Conservation (phyloP, 2,329 filamentous ascomycete species). For the Pseudocercospora ulei region DNA sequence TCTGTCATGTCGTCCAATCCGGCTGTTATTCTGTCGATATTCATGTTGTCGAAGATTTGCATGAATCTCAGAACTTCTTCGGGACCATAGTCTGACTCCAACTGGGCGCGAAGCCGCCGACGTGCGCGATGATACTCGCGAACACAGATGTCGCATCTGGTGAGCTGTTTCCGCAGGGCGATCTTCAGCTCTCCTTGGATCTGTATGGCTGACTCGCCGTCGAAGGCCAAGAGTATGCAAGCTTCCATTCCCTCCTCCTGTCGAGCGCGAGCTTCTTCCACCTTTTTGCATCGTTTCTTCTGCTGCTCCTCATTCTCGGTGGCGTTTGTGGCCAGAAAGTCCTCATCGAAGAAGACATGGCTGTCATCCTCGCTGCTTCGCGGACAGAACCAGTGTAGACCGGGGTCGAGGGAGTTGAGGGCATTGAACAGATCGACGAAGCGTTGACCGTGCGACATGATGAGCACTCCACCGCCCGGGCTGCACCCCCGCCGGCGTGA, state of each 20-base stretch:
- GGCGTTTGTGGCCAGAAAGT: constrained; percentile 29
- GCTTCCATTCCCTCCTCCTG: constrained; percentile 38
- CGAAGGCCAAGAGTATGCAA: constrained; percentile 42
- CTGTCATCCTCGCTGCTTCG: constrained; percentile 34
- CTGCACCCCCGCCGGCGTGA: not conserved
- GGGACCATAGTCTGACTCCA: constrained; percentile 39
- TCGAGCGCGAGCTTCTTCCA: constrained; percentile 36
- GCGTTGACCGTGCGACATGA: constrained; percentile 18
- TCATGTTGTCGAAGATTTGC: constrained; percentile 39
- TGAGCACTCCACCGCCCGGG: no score
- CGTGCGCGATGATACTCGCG: constrained; percentile 42
- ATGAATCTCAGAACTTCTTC: constrained; percentile 41
- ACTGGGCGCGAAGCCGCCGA: constrained; percentile 35
- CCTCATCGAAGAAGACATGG: constrained; percentile 40
- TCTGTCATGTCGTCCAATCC: constrained; percentile 39
- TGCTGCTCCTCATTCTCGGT: constrained; percentile 28
- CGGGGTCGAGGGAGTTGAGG: constrained; percentile 30
- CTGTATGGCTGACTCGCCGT: constrained; percentile 38
- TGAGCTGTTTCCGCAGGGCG: constrained; percentile 38
- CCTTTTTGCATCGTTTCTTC: constrained; percentile 25
- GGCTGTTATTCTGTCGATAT: constrained; percentile 38
- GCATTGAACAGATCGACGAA: constrained; percentile 22
- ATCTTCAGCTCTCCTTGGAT: constrained; percentile 37
- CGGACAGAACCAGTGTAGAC: constrained; percentile 44
- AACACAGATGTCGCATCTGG: constrained; percentile 44